These are phyloP conservation scores for Anaeromyces robustus DNA, from an alignment of 192 early-diverging fungal species.

Conservation along the genomic window DNA sequence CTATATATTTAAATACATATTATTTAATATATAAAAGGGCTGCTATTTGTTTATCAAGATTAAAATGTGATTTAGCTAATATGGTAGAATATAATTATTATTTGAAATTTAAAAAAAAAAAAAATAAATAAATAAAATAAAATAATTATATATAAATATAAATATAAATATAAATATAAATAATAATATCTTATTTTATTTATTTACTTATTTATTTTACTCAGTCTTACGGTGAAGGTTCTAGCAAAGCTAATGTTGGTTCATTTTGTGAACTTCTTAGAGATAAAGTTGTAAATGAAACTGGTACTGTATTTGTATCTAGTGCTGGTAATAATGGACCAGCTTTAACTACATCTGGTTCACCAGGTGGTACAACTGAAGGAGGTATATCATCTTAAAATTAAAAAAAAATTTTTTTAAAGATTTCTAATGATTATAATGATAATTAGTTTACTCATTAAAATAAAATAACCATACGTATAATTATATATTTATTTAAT, in stretches of 20 bases:
- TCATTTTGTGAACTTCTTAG: slow-evolving; percentile 67
- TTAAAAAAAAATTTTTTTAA: too few relatives aligned
- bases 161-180: slow-evolving; percentile 9
- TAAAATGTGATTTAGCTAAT: not conserved
- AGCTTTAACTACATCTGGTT: slow-evolving; percentile 62
- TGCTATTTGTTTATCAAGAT: not conserved
- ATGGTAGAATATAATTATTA: not conserved
- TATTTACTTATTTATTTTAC: not conserved
- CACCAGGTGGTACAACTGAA: slow-evolving; percentile 62
- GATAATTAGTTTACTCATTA: too few relatives aligned
- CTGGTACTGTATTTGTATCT: slow-evolving; percentile 69
- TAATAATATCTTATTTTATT: too few relatives aligned
- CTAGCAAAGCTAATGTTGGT: slow-evolving; percentile 49
- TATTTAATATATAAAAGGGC: not conserved
- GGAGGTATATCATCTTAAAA: slow-evolving; percentile 16
- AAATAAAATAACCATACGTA: too few relatives aligned
- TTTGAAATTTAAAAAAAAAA: too few relatives aligned
- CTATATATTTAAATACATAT: not conserved
- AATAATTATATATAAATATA: slow-evolving; percentile 39
- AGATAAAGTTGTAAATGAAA: slow-evolving; percentile 68
- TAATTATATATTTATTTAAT: too few relatives aligned
- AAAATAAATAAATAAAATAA: too few relatives aligned
- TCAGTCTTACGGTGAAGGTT: slow-evolving; percentile 60
- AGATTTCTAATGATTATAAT: too few relatives aligned
- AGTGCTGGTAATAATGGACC: slow-evolving; percentile 90